These are phyloP conservation scores for Colletotrichum tropicale DNA, from an alignment of 2,329 filamentous ascomycete species.

Conservation along the genomic window DNA sequence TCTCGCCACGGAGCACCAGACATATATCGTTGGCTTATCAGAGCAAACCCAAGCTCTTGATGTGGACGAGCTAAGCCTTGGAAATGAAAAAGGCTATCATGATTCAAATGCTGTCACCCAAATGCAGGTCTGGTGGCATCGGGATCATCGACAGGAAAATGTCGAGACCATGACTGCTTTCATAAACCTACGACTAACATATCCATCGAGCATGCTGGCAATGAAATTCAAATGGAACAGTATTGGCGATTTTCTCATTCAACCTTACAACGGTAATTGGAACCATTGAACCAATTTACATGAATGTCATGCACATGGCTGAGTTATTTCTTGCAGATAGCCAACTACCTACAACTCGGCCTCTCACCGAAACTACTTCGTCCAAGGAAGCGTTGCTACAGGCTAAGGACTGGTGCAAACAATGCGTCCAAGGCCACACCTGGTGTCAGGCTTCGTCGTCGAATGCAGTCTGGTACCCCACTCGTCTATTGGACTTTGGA, in stretches of 20 bases:
- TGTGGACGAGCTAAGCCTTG: neutral
- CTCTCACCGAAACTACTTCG: neutral
- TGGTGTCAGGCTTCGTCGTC: neutral
- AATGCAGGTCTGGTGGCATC: neutral
- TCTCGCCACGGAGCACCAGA: neutral
- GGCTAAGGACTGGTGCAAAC: neutral
- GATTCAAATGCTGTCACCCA: neutral
- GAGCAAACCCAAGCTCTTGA: fast-evolving
- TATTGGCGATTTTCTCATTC: neutral
- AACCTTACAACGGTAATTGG: neutral
- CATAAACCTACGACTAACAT: neutral
- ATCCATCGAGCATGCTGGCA: neutral
- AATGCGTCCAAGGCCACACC: neutral
- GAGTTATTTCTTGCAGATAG: too few relatives aligned
- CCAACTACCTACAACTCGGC: too few relatives aligned
- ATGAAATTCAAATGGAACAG: neutral
- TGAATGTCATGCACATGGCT: too few relatives aligned
- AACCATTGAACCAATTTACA: too few relatives aligned
- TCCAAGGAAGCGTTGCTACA: neutral
- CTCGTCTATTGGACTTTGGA: neutral
- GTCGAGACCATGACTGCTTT: neutral
- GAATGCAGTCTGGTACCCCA: neutral
- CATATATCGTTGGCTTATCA: neutral
- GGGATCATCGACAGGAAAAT: neutral
- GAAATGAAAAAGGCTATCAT: neutral